Percentiles rank a stretch among this genome's conserved stretches.
phyloP scores from a whole-genome alignment of 23 red algal genomes.

The Gracilariopsis chorda region DNA sequence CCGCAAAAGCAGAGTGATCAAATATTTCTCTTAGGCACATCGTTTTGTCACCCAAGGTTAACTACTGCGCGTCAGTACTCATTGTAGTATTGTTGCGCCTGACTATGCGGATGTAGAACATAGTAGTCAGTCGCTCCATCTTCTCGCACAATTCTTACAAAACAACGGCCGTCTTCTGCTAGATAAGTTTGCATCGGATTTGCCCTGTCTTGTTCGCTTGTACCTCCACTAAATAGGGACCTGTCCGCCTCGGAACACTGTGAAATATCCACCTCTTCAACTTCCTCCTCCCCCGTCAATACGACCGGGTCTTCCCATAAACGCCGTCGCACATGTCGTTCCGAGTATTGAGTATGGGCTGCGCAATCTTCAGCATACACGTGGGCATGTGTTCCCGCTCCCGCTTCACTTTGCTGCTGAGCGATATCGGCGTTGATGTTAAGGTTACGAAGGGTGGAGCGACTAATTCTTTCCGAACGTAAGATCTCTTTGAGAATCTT shows the following conservation, averaged over 20 bases:
- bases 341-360: background rate
- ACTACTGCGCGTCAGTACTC: too few relatives aligned
- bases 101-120: background rate
- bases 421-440: background rate
- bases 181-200: background rate
- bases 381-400: background rate
- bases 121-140: constrained; percentile 11
- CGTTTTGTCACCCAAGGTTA: too few relatives aligned
- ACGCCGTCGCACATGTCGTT: background rate
- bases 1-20: too few relatives aligned
- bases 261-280: constrained; percentile 12
- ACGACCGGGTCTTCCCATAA: background rate
- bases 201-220: background rate
- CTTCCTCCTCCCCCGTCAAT: background rate
- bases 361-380: background rate
- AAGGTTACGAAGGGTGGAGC: background rate
- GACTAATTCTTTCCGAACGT: background rate
- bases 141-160: constrained; percentile 18
- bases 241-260: background rate
- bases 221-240: too few relatives aligned
- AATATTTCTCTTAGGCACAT: too few relatives aligned
- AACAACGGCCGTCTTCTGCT: constrained; percentile 4
- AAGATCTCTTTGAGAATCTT: background rate
- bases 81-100: background rate
- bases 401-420: background rate